These are phyloP conservation scores for Aspergillus biplanus DNA, from an alignment of 495 filamentous ascomycete genomes.

Conservation along the genomic window DNA sequence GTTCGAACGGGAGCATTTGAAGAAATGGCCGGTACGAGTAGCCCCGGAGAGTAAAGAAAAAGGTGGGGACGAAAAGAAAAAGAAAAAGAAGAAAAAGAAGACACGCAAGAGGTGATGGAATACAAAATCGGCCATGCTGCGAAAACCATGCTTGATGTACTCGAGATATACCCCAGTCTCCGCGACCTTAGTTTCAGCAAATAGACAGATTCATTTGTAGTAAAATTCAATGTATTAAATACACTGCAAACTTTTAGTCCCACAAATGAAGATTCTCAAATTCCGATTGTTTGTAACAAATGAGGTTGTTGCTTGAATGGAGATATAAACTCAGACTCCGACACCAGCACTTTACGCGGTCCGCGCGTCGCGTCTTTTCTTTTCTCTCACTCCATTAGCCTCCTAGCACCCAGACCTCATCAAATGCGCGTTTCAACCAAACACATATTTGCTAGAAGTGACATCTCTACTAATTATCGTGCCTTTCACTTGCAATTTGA, in stretches of 20 bases:
- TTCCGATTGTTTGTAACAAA: background rate
- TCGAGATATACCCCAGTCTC: conserved; percentile 35
- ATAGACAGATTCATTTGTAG: background rate
- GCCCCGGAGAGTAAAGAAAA: conserved; percentile 43
- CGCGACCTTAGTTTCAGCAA: conserved; percentile 10
- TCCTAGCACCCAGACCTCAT: background rate
- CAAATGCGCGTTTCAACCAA: background rate
- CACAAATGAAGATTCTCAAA: background rate
- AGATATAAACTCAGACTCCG: background rate
- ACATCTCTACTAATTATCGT: background rate
- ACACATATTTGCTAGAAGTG: background rate
- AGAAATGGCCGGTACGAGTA: conserved; percentile 58
- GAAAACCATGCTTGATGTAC: background rate
- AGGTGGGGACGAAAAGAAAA: conserved; percentile 48
- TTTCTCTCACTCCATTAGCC: background rate
- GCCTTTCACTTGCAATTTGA: background rate
- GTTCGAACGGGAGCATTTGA: conserved; percentile 79
- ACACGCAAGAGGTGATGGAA: conserved; percentile 48
- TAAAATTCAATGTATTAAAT: background rate
- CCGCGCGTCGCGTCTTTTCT: conserved; percentile 41
- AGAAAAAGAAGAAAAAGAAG: conserved; percentile 59
- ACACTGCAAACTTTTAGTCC: background rate
- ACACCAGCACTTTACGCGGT: conserved; percentile 37
- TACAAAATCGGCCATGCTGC: background rate
- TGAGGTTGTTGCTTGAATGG: background rate